Evolutionary conservation across 805 yeast genomes (phyloP), one percentile per base, ranked within the genome.

Genomic region (Candida boleticola): DNA sequence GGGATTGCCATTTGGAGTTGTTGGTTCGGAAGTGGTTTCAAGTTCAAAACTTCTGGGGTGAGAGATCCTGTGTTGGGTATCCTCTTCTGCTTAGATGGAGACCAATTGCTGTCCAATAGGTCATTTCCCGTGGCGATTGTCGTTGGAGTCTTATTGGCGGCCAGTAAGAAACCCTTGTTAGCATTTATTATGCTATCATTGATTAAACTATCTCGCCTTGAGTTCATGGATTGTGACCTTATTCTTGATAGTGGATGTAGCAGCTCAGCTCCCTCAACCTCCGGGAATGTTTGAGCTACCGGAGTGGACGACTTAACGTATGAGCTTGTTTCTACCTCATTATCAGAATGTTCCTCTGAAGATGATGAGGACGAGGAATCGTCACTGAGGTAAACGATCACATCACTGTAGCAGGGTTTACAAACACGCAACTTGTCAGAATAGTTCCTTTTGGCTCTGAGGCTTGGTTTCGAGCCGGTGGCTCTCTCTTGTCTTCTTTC

Each of bases 391-490:
- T 73, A 74, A 14, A 74, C 77, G 46, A 85, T 85, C 21, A 83
- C 87, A 54, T 81, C 86, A 43, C 80, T 78, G 49, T 82, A 74
- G 58, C 97, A 89, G 1, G 84, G 80, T 41, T 76, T 73, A 55
- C 97, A 89, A 1, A 85, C 88, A 44, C 96, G 66, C 74, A 85
- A 76, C 55, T 76, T 82, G 16, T 90, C 95, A 20, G 71, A 71
- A 50, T 69, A 87, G 73, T 59, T 72, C 72, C 39, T 79, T 75
- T 53, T 46, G 14, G 46, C 44, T 50, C 18, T 44, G 23, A n/a
- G 42, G 34, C 13, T 33, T 20, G 26, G 39, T 23, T 23, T 23
- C 10, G 27, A 23, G 11, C 10, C 7, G 11, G 27, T 23, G 16
- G 16, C 26, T 5, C 42, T n/a, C 27, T 54, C 46, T 17, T 55